Conservation (phyloP, 1,139 yeast genomes). For the Kodamaea ohmeri region DNA sequence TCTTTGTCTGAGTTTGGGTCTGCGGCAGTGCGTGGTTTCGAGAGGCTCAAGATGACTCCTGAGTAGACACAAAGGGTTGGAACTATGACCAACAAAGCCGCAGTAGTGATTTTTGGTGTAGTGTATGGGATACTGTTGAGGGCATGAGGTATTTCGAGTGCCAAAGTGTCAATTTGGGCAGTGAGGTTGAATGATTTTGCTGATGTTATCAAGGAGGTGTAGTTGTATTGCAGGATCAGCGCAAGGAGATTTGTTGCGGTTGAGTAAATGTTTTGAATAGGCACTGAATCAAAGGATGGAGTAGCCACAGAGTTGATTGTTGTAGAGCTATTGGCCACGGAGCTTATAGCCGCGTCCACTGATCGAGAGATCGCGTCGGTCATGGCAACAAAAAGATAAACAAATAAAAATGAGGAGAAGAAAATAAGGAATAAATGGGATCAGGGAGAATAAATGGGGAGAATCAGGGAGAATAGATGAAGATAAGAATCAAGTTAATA, state of each 20-base stretch:
- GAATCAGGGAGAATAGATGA: no score
- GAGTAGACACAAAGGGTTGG: slow-evolving; percentile 13
- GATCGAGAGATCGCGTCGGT: neutral
- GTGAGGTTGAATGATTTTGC: neutral
- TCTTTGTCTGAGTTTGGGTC: slow-evolving; percentile 32
- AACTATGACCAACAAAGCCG: slow-evolving; percentile 23
- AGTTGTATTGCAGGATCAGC: neutral
- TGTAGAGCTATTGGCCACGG: no score
- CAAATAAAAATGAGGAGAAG: neutral
- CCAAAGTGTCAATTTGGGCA: slow-evolving; percentile 12
- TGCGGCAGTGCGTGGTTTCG: slow-evolving; percentile 43
- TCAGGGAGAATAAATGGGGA: no score
- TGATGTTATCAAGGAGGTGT: neutral
- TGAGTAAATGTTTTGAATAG: no score
- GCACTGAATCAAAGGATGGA: no score
- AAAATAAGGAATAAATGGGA: no score
- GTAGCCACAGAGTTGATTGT: no score
- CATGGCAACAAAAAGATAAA: neutral
- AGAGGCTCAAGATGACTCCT: slow-evolving; percentile 42
- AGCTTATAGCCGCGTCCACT: no score
- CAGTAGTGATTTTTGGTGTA: slow-evolving; percentile 10
- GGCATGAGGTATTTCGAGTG: slow-evolving; percentile 13
- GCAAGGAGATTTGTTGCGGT: no score
- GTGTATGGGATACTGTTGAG: slow-evolving; percentile 5
- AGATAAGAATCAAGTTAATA: neutral